A percentile compares a stretch with the other conserved stretches of the same genome.
Conservation (phyloP, 768 basidiomycete species). For the Brasilioporus rufonigricans region DNA sequence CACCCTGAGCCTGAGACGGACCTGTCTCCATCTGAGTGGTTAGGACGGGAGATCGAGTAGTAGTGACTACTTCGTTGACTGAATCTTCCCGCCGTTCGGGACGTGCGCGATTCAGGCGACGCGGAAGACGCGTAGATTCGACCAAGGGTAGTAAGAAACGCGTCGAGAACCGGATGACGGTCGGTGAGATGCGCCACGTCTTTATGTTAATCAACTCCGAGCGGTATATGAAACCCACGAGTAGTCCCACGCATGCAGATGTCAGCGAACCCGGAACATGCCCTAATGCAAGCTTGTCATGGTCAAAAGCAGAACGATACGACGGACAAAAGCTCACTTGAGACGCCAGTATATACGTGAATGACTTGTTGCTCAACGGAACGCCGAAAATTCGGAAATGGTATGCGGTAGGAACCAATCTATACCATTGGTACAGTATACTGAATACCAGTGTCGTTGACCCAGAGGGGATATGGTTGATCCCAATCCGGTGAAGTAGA, state of each 20-base stretch:
- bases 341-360: constrained; percentile 65
- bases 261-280: constrained; percentile 65
- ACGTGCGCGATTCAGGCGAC: constrained; percentile 69
- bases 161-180: constrained; percentile 52
- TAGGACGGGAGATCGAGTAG: constrained; percentile 43
- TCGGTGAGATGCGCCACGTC: constrained; percentile 69
- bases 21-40: constrained; percentile 22
- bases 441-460: constrained; percentile 76
- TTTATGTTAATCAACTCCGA: constrained; percentile 81
- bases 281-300: constrained; percentile 61
- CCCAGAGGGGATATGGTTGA: constrained; percentile 76
- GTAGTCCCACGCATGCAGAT: constrained; percentile 60
- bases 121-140: constrained; percentile 59
- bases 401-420: constrained; percentile 76
- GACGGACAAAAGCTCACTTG: constrained; percentile 50
- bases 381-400: constrained; percentile 74
- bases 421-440: constrained; percentile 78
- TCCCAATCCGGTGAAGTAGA: constrained; percentile 59
- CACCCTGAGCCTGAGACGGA: constrained; percentile 21
- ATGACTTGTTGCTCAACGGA: constrained; percentile 72
- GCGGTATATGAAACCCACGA: constrained; percentile 77
- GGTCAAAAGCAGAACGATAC: constrained; percentile 1
- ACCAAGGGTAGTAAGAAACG: constrained; percentile 64
- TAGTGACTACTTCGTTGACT: constrained; percentile 58
- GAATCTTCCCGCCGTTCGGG: constrained; percentile 47